Conservation (phyloP, 352 stramenopile genomes). For the Thalassiosira hispida region DNA sequence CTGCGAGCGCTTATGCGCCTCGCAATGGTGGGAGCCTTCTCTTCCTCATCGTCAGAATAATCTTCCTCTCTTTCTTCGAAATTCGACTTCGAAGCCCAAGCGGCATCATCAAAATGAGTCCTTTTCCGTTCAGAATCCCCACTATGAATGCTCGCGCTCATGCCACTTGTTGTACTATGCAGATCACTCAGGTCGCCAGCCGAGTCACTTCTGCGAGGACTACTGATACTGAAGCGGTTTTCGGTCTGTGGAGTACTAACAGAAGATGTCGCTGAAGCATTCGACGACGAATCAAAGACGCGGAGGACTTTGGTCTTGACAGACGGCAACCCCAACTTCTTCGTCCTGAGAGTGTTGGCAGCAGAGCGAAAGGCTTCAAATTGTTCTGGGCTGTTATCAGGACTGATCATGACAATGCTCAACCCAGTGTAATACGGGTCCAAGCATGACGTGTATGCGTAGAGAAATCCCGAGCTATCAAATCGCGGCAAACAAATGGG, state of each 20-base stretch:
- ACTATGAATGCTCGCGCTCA: background rate
- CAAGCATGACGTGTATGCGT: slow-evolving; percentile 70
- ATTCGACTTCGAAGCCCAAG: slow-evolving; percentile 8
- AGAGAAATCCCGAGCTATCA: slow-evolving; percentile 73
- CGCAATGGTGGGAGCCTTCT: slow-evolving; percentile 21
- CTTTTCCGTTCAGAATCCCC: slow-evolving; percentile 29
- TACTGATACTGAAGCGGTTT: background rate
- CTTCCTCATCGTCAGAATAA: slow-evolving; percentile 16
- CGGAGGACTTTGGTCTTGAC: slow-evolving; percentile 41
- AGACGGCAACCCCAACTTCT: slow-evolving; percentile 46
- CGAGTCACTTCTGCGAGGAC: slow-evolving; percentile 6
- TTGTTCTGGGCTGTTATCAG: slow-evolving; percentile 65
- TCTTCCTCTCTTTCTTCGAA: slow-evolving; percentile 14
- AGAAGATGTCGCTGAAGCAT: slow-evolving; percentile 9
- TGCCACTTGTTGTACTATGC: too few relatives aligned
- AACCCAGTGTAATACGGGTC: slow-evolving; percentile 58
- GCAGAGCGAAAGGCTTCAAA: slow-evolving; percentile 68
- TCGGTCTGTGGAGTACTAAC: slow-evolving; percentile 2
- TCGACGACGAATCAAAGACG: slow-evolving; percentile 36
- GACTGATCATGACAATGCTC: slow-evolving; percentile 68
- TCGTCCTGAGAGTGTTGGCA: slow-evolving; percentile 37
- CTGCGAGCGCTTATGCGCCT: slow-evolving; percentile 20
- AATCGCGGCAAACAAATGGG: slow-evolving; percentile 79
- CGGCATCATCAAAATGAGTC: slow-evolving; percentile 24
- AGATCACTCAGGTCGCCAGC: slow-evolving; percentile 7